Conservation (phyloP, 345 rosid species). For the Anastatica hierochuntica region DNA sequence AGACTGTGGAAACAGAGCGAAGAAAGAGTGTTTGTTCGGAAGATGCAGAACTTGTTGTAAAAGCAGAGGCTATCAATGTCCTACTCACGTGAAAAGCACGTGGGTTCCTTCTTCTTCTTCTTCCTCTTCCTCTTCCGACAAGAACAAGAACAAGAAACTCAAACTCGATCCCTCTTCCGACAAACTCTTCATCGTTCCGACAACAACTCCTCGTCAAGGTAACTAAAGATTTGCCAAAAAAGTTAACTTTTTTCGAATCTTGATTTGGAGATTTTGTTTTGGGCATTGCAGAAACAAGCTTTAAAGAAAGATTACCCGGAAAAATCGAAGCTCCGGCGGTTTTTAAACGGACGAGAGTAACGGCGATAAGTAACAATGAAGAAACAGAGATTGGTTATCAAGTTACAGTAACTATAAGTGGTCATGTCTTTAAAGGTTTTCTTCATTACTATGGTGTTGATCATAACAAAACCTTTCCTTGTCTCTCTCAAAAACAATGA, state of each 20-base stretch:
- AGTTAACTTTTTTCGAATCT: not conserved
- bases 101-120: constrained; percentile 60
- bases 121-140: constrained; percentile 42
- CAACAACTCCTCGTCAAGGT: constrained; percentile 46
- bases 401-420: constrained; percentile 73
- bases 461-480: constrained; percentile 35
- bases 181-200: constrained; percentile 31
- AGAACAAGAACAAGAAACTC: constrained; percentile 39
- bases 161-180: constrained; percentile 29
- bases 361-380: constrained; percentile 51
- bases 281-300: constrained; percentile 39
- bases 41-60: constrained; percentile 85
- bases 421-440: constrained; percentile 85
- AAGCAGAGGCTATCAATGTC: constrained; percentile 53
- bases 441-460: constrained; percentile 56
- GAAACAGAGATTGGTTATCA: constrained; percentile 71
- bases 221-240: not conserved
- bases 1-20: constrained; percentile 79
- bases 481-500: constrained; percentile 18
- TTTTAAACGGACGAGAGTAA: constrained; percentile 69
- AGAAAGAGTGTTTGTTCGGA: constrained; percentile 57
- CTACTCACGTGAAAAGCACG: too few relatives aligned
- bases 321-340: constrained; percentile 82
- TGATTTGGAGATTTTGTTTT: not conserved
- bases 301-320: constrained; percentile 59